phyloP scores from a whole-genome alignment of 768 basidiomycete species.

The Hygrophorus pudorinus region DNA sequence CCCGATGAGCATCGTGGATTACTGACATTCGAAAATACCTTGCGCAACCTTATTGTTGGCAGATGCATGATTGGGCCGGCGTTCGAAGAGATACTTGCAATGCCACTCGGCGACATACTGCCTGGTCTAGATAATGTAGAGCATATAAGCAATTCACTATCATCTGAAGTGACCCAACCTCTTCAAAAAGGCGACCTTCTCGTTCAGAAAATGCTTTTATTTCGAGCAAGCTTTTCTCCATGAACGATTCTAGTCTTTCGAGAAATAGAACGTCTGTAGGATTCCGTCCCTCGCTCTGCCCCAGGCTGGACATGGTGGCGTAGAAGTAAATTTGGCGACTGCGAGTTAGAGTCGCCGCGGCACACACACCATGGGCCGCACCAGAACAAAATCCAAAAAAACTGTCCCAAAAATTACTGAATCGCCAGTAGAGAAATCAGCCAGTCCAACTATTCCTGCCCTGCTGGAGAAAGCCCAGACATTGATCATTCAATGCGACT shows the following conservation, averaged over 20 bases:
- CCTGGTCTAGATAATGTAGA: slow-evolving; percentile 29
- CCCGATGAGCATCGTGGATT: background rate
- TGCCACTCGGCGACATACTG: slow-evolving; percentile 57
- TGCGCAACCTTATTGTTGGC: slow-evolving; percentile 2
- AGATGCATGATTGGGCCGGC: background rate
- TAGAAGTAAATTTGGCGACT: background rate
- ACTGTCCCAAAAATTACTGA: slow-evolving; percentile 23
- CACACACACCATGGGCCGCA: slow-evolving; percentile 40
- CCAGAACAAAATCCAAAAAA: slow-evolving; percentile 37
- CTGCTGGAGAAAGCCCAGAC: slow-evolving; percentile 70
- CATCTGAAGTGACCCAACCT: slow-evolving; percentile 29
- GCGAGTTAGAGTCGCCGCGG: background rate
- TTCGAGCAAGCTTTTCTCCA: slow-evolving; percentile 46
- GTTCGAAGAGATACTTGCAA: slow-evolving; percentile 43
- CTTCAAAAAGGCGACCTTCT: slow-evolving; percentile 48
- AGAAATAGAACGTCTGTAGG: slow-evolving; percentile 44
- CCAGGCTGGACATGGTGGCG: slow-evolving; percentile 24
- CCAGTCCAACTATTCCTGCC: slow-evolving; percentile 32
- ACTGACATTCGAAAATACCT: slow-evolving; percentile 4
- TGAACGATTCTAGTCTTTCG: slow-evolving; percentile 55
- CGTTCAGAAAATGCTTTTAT: slow-evolving; percentile 52
- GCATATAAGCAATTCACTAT: slow-evolving; percentile 3
- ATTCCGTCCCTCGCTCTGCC: slow-evolving; percentile 15
- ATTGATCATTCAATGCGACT: slow-evolving; percentile 79
- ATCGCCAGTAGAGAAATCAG: slow-evolving; percentile 12